phyloP scores from a whole-genome alignment of 805 yeast genomes.

The Candida nemodendra region DNA sequence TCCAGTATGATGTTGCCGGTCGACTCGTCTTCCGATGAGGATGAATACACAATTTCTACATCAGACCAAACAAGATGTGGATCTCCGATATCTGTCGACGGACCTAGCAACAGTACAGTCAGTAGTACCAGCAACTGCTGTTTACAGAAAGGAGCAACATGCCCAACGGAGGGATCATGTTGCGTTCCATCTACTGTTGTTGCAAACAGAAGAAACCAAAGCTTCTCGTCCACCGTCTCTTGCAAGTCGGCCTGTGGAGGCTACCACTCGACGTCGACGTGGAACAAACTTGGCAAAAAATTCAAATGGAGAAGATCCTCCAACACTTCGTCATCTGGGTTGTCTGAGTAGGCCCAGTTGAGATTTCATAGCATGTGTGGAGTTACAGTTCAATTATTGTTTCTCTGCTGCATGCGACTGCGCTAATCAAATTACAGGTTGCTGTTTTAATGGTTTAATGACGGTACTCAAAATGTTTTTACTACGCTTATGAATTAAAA shows the following conservation, averaged over 20 bases:
- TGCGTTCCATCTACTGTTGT: not conserved
- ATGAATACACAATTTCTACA: conserved; percentile 6
- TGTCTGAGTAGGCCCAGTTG: conserved; percentile 8
- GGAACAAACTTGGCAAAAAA: conserved; percentile 28
- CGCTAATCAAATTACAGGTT: too few relatives aligned
- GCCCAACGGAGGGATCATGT: too few relatives aligned
- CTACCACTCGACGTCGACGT: conserved; percentile 14
- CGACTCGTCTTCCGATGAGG: conserved; percentile 13
- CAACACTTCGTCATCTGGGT: conserved; percentile 16
- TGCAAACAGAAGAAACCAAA: conserved; percentile 5
- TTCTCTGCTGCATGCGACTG: too few relatives aligned
- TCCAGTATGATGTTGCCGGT: conserved; percentile 8
- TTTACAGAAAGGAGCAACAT: conserved; percentile 9
- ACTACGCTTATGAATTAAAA: too few relatives aligned
- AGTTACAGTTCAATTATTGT: too few relatives aligned
- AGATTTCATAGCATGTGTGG: too few relatives aligned
- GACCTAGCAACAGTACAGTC: not conserved
- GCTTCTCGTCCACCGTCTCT: conserved; percentile 1
- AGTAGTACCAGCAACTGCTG: not conserved
- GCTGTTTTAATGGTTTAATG: too few relatives aligned
- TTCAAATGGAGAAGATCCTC: conserved; percentile 34
- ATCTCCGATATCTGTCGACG: conserved; percentile 11
- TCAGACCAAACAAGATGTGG: conserved; percentile 9
- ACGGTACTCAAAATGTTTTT: too few relatives aligned
- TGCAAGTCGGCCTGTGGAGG: not conserved